phyloP scores from a whole-genome alignment of 768 basidiomycete genomes.

The Boletus sp. region DNA sequence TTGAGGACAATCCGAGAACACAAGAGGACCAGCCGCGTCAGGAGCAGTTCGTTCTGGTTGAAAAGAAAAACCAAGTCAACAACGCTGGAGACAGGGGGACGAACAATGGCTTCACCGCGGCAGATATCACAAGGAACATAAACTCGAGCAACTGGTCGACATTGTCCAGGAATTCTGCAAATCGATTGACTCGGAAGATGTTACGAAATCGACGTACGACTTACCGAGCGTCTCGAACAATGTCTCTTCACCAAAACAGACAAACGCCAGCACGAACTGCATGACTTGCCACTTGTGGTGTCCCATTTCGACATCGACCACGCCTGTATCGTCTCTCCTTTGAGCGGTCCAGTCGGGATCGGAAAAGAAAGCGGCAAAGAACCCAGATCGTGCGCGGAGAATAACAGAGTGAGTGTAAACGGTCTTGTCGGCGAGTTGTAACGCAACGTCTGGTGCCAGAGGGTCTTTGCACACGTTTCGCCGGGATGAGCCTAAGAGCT shows the following conservation, averaged over 20 bases:
- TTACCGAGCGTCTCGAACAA: slow-evolving; percentile 73
- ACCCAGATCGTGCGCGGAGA: slow-evolving; percentile 77
- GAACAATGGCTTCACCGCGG: slow-evolving; percentile 55
- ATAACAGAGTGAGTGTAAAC: slow-evolving; percentile 70
- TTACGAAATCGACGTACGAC: slow-evolving; percentile 19
- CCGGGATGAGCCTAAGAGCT: slow-evolving; percentile 2
- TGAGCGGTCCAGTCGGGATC: slow-evolving; percentile 76
- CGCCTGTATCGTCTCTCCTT: slow-evolving; percentile 54
- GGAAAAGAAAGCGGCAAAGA: slow-evolving; percentile 83
- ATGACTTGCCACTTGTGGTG: slow-evolving; percentile 76
- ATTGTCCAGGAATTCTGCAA: slow-evolving; percentile 56
- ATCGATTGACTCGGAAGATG: background rate
- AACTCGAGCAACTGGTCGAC: slow-evolving; percentile 82
- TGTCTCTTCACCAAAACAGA: slow-evolving; percentile 73
- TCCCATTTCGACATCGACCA: slow-evolving; percentile 61
- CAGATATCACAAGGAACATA: slow-evolving; percentile 82
- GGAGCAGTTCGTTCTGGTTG: slow-evolving; percentile 76
- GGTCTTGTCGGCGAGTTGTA: slow-evolving; percentile 65
- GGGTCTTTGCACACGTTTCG: slow-evolving; percentile 22
- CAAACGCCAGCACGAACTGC: slow-evolving; percentile 68
- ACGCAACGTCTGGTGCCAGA: slow-evolving; percentile 62
- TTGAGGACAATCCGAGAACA: slow-evolving; percentile 77
- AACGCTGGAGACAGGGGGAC: too few relatives aligned
- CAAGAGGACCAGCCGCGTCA: slow-evolving; percentile 80
- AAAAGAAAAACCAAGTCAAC: background rate